A percentile compares a stretch with the other conserved stretches of the same genome.
Evolutionary conservation across 2,329 filamentous ascomycete genomes (phyloP).

Genomic region (Leptosphaerulina australis): DNA sequence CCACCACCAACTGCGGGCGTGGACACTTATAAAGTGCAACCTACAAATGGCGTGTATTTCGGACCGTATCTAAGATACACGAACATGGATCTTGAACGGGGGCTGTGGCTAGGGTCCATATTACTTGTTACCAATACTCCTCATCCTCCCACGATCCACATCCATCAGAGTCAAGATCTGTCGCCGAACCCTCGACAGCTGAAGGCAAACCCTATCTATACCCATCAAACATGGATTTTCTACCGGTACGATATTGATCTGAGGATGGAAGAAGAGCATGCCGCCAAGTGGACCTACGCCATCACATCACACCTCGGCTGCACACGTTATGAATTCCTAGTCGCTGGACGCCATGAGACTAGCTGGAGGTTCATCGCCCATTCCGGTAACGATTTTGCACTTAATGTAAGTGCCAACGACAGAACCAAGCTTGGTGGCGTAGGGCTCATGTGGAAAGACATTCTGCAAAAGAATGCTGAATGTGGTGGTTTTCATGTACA

Average conservation of each 20-base stretch:
- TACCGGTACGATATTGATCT: slow-evolving; percentile 93
- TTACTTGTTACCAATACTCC: slow-evolving; percentile 88
- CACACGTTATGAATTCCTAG: slow-evolving; percentile 96
- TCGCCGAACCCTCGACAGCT: slow-evolving; percentile 92
- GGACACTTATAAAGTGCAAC: slow-evolving; percentile 90
- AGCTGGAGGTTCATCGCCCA: slow-evolving; percentile 97
- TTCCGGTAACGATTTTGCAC: slow-evolving; percentile 93
- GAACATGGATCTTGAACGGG: slow-evolving; percentile 94
- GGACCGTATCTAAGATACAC: slow-evolving; percentile 94
- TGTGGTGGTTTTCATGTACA: slow-evolving; percentile 96
- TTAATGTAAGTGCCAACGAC: slow-evolving; percentile 85
- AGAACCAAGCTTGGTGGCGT: slow-evolving; percentile 84
- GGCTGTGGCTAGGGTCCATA: slow-evolving; percentile 91
- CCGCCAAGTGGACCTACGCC: slow-evolving; percentile 94
- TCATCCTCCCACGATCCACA: slow-evolving; percentile 93
- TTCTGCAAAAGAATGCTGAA: slow-evolving; percentile 95
- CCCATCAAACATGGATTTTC: slow-evolving; percentile 93
- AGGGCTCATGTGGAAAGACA: slow-evolving; percentile 98
- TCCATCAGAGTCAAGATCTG: slow-evolving; percentile 87
- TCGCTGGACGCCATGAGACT: slow-evolving; percentile 86
- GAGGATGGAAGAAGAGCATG: slow-evolving; percentile 78
- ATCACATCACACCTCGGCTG: slow-evolving; percentile 96
- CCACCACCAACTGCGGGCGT: slow-evolving; percentile 89
- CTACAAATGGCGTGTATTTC: slow-evolving; percentile 97
- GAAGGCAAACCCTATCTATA: slow-evolving; percentile 79